Percentiles rank a stretch among this genome's conserved stretches.
Evolutionary conservation across 163 green algal species (phyloP).

Genomic region (Trebouxia gelatinosa): DNA sequence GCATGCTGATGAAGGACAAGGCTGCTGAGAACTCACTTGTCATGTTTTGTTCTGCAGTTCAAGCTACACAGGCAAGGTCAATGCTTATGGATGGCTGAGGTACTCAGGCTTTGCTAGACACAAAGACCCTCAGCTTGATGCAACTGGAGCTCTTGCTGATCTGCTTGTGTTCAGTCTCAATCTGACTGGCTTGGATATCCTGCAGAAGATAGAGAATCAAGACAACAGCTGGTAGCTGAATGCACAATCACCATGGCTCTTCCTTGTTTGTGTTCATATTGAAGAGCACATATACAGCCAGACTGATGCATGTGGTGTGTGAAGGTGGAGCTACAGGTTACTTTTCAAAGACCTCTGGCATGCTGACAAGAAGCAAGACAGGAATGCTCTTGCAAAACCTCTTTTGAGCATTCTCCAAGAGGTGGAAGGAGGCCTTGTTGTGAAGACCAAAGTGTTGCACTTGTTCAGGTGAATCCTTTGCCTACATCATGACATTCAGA

Average conservation of each 20-base stretch:
- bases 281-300: too few relatives aligned
- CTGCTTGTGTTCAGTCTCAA: not conserved
- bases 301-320: not conserved
- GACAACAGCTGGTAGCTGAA: slow-evolving; percentile 17
- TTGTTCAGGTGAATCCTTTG: slow-evolving; percentile 5
- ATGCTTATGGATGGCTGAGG: not conserved
- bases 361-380: not conserved
- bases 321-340: not conserved
- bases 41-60: not conserved
- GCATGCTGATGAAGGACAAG: not conserved
- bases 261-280: too few relatives aligned
- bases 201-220: slow-evolving; percentile 13
- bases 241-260: not conserved
- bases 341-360: not conserved
- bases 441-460: not conserved
- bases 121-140: not conserved
- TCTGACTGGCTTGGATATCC: not conserved
- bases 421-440: slow-evolving; percentile 1
- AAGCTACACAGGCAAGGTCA: not conserved
- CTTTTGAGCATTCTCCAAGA: slow-evolving; percentile 18
- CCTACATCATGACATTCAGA: slow-evolving; percentile 15
- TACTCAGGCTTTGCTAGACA: not conserved
- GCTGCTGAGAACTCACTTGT: not conserved
- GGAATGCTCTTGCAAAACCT: not conserved
- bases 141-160: not conserved